phyloP scores from a whole-genome alignment of 352 stramenopile species.

The Phytophthora citrophthora region DNA sequence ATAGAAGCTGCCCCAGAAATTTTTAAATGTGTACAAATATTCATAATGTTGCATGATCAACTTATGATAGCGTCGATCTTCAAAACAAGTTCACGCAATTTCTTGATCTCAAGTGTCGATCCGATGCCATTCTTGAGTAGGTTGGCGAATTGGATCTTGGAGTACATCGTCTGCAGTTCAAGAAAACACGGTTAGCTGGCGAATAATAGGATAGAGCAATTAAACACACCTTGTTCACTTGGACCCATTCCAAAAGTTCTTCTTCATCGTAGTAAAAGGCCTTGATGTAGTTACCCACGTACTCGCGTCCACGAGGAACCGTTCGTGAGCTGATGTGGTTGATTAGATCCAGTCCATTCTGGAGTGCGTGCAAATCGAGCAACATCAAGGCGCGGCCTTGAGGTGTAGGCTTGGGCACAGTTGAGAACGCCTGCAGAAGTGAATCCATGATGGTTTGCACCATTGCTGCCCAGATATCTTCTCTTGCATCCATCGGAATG shows the following conservation, averaged over 20 bases:
- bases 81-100: slow-evolving; percentile 66
- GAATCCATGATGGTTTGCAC: slow-evolving; percentile 90
- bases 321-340: slow-evolving; percentile 70
- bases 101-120: slow-evolving; percentile 52
- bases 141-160: slow-evolving; percentile 65
- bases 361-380: slow-evolving; percentile 94
- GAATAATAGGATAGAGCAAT: not conserved
- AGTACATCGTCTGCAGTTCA: slow-evolving; percentile 57
- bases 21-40: slow-evolving; percentile 50
- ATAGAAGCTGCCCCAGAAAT: slow-evolving; percentile 41
- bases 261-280: slow-evolving; percentile 90
- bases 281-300: slow-evolving; percentile 89
- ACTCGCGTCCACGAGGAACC: slow-evolving; percentile 57
- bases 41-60: slow-evolving; percentile 36
- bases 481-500: slow-evolving; percentile 69
- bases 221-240: slow-evolving; percentile 65
- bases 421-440: slow-evolving; percentile 92
- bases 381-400: slow-evolving; percentile 97
- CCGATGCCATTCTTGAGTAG: slow-evolving; percentile 75
- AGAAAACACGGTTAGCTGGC: slow-evolving; percentile 5
- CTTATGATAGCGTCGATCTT: slow-evolving; percentile 65
- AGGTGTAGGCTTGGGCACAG: slow-evolving; percentile 90
- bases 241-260: slow-evolving; percentile 87
- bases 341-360: slow-evolving; percentile 84
- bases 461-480: slow-evolving; percentile 83